These are phyloP conservation scores for Arthroderma sp. DNA, from an alignment of 2,329 filamentous ascomycete genomes.

Conservation along the genomic window DNA sequence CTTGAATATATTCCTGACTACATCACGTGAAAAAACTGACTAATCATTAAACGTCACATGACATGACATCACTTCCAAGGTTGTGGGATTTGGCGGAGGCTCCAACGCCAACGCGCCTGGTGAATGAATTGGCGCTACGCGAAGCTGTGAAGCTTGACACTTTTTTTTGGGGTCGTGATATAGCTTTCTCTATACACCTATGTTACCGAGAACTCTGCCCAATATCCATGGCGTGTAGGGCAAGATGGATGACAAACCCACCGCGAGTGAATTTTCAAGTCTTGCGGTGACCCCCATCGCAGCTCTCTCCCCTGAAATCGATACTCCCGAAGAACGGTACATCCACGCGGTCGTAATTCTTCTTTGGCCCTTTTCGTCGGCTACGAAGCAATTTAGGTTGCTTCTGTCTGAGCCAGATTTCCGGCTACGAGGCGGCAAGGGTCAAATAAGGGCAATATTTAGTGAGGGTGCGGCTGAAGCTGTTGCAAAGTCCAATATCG, in stretches of 20 bases:
- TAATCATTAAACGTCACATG: no score
- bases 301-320: conserved; percentile 28
- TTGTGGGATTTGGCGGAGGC: no score
- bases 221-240: not conserved
- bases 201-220: not conserved
- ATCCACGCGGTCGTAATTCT: conserved; percentile 67
- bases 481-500: conserved; percentile 54
- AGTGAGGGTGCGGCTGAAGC: conserved; percentile 56
- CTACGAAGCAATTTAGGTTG: conserved; percentile 60
- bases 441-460: conserved; percentile 72
- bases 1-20: no score
- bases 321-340: conserved; percentile 20
- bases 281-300: conserved; percentile 27
- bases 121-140: not conserved
- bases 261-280: not conserved
- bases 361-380: conserved; percentile 81
- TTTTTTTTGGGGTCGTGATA: not conserved
- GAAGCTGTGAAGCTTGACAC: not conserved
- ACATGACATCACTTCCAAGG: no score
- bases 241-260: conserved; percentile 1
- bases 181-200: not conserved
- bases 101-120: no score
- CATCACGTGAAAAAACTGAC: no score
- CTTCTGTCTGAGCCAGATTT: conserved; percentile 77
- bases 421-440: conserved; percentile 60